Conservation (phyloP, 2,329 filamentous ascomycete genomes). For the Apiospora rasikravindrae region DNA sequence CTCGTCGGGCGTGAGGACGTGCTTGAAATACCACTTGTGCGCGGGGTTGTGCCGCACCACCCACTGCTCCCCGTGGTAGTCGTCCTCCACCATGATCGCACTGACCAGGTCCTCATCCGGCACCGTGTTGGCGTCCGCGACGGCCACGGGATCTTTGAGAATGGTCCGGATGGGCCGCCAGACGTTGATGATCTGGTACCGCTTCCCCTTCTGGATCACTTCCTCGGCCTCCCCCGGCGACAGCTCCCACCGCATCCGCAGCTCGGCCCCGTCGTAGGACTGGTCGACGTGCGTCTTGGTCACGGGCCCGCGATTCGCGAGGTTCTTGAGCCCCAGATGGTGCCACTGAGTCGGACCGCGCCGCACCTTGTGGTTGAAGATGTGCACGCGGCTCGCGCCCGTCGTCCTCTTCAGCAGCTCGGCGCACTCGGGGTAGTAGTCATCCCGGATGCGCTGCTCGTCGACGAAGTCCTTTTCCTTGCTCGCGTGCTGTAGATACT, state of each 20-base stretch:
- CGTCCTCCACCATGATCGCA: constrained; percentile 31
- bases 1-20: constrained; percentile 54
- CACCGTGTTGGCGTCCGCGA: constrained; percentile 55
- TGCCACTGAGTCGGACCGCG: constrained; percentile 29
- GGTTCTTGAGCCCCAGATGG: constrained; percentile 21
- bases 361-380: constrained; percentile 41
- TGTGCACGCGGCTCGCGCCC: constrained; percentile 53
- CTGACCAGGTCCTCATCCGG: constrained; percentile 53
- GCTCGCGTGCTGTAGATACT: constrained; percentile 37
- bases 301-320: constrained; percentile 43
- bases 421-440: constrained; percentile 78
- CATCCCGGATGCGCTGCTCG: constrained; percentile 64
- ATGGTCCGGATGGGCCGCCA: constrained; percentile 56
- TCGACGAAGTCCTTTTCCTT: constrained; percentile 48
- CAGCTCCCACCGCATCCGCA: constrained; percentile 46
- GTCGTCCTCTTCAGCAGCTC: constrained; percentile 68
- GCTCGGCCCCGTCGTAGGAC: constrained; percentile 47
- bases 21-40: constrained; percentile 57
- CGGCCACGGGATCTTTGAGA: constrained; percentile 55
- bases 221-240: constrained; percentile 43
- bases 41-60: constrained; percentile 43
- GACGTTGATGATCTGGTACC: constrained; percentile 58
- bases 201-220: constrained; percentile 41
- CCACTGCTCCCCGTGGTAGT: constrained; percentile 50
- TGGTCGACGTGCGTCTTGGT: constrained; percentile 62